Percentiles rank a stretch among this genome's conserved stretches.
Evolutionary conservation across 805 yeast genomes (phyloP).

Genomic region (Candida peoriensis): DNA sequence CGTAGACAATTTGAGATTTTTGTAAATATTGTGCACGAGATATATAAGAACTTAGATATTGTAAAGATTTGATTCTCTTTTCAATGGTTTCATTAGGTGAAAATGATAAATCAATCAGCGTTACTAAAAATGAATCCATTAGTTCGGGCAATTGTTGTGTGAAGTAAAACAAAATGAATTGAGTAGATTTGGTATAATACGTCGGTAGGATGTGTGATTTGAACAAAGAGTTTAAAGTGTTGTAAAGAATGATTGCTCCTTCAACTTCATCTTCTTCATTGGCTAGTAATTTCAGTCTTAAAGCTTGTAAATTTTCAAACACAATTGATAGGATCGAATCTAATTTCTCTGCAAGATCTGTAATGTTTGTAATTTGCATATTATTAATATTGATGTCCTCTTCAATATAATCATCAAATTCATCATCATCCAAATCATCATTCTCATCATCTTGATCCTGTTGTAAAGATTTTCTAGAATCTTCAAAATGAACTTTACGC

Average conservation of each 20-base stretch:
- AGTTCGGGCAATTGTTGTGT: conserved; percentile 80
- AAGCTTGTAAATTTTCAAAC: conserved; percentile 40
- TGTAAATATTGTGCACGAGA: conserved; percentile 78
- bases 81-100: conserved; percentile 63
- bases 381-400: conserved; percentile 30
- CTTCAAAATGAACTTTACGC: conserved; percentile 20
- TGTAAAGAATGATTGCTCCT: conserved; percentile 60
- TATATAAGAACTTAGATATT: conserved; percentile 83
- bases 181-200: conserved; percentile 84
- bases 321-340: conserved; percentile 64
- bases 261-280: conserved; percentile 51
- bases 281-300: conserved; percentile 25
- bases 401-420: conserved; percentile 45
- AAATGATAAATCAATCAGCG: conserved; percentile 79
- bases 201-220: conserved; percentile 84
- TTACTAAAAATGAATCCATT: conserved; percentile 77
- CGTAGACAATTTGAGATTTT: conserved; percentile 70
- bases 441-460: conserved; percentile 28
- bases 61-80: conserved; percentile 82
- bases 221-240: conserved; percentile 71
- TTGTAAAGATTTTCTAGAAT: conserved; percentile 10
- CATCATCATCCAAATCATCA: conserved; percentile 34
- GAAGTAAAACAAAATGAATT: conserved; percentile 73
- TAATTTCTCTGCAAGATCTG: conserved; percentile 57
- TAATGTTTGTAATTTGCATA: conserved; percentile 34